Base-by-base conservation (phyloP, 2,329 filamentous ascomycete genomes). In the Ascomycota sp. region DNA sequence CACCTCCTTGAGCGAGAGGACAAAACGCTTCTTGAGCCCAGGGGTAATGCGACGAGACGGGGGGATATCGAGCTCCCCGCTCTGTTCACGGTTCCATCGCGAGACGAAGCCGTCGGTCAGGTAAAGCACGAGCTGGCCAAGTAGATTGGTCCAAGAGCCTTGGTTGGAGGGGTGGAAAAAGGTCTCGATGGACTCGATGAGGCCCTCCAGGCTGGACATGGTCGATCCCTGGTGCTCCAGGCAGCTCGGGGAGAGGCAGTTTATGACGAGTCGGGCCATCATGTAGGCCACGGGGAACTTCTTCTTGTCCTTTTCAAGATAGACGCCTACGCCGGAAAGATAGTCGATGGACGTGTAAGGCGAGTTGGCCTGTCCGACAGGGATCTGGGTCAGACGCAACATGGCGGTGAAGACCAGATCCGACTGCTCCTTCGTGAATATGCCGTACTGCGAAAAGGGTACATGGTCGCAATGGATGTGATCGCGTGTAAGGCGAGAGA, bases 151-250 rank as follows among this genome's bases (percentile, higher is more conserved):
- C 89, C 89, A 98, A 10, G 61, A 61, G 10, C 89, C 89, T 30
- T 86, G 80, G 50, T 98, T 98, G 3, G 89, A 98, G 2, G 89
- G 89, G 44, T 98, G 89, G 61, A 94, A 98, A 52, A 98, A 98
- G 1, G 89, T 98, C 51, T 98, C 89, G 28, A 95, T 77, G 3
- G 85, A 89, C 50, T 95, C 79, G 40, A 98, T 78, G 30, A 98
- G 61, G 1, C 81, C 86, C 50, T 98, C 86, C 5, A 98, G 65
- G 38, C 79, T 81, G 22, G 76, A 70, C 42, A 98, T 55, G 26
- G 92, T 70, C 1, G 85, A 95, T 32, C 75, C 75, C 20, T 75
- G 63, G n/a, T 70, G 62, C 25, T 79, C 69, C 29, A 91, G 56
- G 43, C 81, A 89, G 27, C 73, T 61, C 2, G 89, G 86, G 2